Base-by-base conservation (phyloP, 106 monocot genomes). In the Dendrobium chrysotoxum region DNA sequence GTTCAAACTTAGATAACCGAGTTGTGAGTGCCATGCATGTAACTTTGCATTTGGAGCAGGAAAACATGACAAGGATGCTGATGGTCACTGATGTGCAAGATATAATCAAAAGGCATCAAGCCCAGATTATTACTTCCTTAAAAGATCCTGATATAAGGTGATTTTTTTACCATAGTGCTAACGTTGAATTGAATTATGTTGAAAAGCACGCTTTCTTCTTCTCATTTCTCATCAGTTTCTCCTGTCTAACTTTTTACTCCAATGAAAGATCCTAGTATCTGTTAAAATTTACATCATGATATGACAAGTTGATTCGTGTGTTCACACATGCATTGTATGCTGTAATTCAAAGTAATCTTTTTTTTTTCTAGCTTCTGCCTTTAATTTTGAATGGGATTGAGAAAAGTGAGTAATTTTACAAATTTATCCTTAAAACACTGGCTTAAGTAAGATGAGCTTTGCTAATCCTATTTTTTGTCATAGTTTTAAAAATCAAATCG, bases 131-230 rank as follows among this genome's bases (percentile, higher is more conserved):
- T 77, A 95, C 95, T 78, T 98, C 98, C 55, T 86, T 98, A 79
- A 98, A 98, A 83, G 98, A 98, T 86, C 92, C 98, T 81, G 98
- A 98, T 85, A 93, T 98, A 79, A 95, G 98, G 98, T 98, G 81
- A 23, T 23, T 11, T 78, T 78, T 68, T 25, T 53, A 61, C 10
- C 7, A 66, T 23, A 6, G 28, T 39, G 31, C 41, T 70, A 70
- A 70, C 13, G 4, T 35, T 70, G 11, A 15, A 8, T 35, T 35
- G 30, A 70, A 35, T 70, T 70, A 70, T 70, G 1, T 70, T 70
- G 30, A 28, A 28, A 70, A 23, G 10, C 64, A 64, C 8, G 64
- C 64, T 18, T 57, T 18, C 6, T 64, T 64, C 15, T 64, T 64
- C 64, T 25, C 10, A 50, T 50, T 50, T 50, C 50, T 50, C 50